Percentiles rank a stretch among this genome's conserved stretches.
Conservation (phyloP, 441 rosid genomes). For the Raphanus hybrid region DNA sequence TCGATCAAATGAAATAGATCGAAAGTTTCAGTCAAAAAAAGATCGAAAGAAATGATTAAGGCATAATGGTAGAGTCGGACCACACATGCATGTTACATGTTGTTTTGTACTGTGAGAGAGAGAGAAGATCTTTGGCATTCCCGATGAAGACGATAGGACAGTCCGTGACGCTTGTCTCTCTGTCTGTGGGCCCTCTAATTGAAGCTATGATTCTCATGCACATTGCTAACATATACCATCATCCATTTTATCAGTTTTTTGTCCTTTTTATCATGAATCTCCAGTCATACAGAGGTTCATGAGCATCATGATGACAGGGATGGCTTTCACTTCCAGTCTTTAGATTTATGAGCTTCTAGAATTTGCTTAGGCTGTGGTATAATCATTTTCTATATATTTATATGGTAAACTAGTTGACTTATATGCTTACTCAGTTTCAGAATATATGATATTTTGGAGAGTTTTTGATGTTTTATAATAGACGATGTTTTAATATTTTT, state of each 20-base stretch:
- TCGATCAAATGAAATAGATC: conserved; percentile 23
- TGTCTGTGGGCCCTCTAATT: conserved; percentile 47
- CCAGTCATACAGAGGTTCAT: background rate
- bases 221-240: conserved; percentile 19
- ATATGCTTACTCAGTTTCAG: too few species aligned
- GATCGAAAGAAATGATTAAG: conserved; percentile 59
- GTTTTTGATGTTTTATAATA: too few species aligned
- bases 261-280: background rate
- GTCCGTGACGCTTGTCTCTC: conserved; percentile 81
- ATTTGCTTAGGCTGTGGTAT: background rate
- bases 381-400: background rate
- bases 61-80: conserved; percentile 53
- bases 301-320: background rate
- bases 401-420: too few species aligned
- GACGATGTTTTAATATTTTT: too few species aligned
- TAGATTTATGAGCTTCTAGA: conserved; percentile 13
- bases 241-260: background rate
- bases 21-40: background rate
- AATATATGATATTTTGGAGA: too few species aligned
- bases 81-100: conserved; percentile 46
- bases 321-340: conserved; percentile 11
- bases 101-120: conserved; percentile 34
- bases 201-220: conserved; percentile 42
- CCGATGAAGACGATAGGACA: conserved; percentile 68
- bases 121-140: conserved; percentile 43